Evolutionary conservation across 148 eudicot species (phyloP), one percentile per base, ranked within the genome.

Genomic region (Rhododendron vialii): DNA sequence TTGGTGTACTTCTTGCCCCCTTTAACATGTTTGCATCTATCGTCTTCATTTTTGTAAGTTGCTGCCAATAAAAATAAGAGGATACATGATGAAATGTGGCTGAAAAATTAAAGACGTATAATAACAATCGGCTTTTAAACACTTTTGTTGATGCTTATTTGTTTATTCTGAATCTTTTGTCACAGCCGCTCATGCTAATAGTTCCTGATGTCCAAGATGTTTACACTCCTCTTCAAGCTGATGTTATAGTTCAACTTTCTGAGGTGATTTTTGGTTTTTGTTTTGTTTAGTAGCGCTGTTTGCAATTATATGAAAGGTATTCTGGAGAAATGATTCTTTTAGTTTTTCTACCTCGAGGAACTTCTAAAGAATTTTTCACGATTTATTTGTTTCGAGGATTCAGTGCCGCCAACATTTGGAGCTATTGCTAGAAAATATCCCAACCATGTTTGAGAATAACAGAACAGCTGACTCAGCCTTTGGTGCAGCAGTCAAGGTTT

Each of bases 191-290:
- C 96, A 95, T 95, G 99, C 99, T 96, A 78, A 95, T 96, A 90
- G 99, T 96, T 88, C 98, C 99, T 90, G 99, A 96, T 90, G 90
- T 96, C 63, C 98, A 95, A 88, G 99, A 95, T 86, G 99, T 96
- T 84, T 96, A 96, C 87, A 96, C 99, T 89, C 99, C 99, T 83
- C 98, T 96, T 45, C 92, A 96, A 90, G 92, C 93, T 69, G 99
- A 96, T 92, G 93, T 96, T 65, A 92, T 96, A 75, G 99, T 96
- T 69, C 98, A 85, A 82, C 93, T 97, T 89, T 92, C 96, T 84
- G 98, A 95, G 98, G 99, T 95, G 83, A 83, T 93, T 84, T 85
- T 38, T 30, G 28, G 71, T 35, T 35, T 77, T 35, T 35, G 18
- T 11, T 41, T 84, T 76, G 4, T 43, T 22, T 83, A 35, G 78